Conservation (phyloP, 257 asterid genomes). For the Ilex aquifolium region DNA sequence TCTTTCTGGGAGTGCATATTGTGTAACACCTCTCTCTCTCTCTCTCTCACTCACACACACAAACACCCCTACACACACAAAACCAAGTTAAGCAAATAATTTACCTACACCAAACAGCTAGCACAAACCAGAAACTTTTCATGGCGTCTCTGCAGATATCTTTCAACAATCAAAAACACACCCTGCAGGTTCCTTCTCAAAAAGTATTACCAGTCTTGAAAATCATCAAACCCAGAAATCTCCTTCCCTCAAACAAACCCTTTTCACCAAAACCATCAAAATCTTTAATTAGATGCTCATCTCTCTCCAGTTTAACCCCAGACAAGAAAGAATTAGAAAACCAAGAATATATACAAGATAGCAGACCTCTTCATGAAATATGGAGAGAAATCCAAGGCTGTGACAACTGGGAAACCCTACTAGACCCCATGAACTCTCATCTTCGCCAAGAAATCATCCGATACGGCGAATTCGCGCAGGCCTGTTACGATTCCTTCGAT, state of each 20-base stretch:
- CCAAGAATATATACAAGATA: slow-evolving; percentile 19
- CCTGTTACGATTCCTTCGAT: slow-evolving; percentile 80
- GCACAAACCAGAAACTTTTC: not conserved
- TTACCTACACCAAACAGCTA: no score
- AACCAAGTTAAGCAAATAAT: no score
- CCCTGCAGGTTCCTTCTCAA: slow-evolving; percentile 2
- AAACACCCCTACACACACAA: no score
- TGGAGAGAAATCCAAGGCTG: slow-evolving; percentile 63
- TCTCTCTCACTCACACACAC: no score
- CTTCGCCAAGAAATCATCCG: slow-evolving; percentile 56
- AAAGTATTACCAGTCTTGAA: slow-evolving; percentile 7
- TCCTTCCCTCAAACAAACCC: slow-evolving; percentile 11
- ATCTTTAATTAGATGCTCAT: slow-evolving; percentile 16
- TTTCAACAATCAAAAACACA: slow-evolving; percentile 21
- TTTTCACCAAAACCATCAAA: not conserved
- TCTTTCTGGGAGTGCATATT: no score
- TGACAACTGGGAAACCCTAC: slow-evolving; percentile 43
- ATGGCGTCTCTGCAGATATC: slow-evolving; percentile 41
- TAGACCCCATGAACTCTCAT: slow-evolving; percentile 66
- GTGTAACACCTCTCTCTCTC: no score
- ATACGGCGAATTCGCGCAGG: slow-evolving; percentile 71
- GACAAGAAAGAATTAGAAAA: slow-evolving; percentile 19
- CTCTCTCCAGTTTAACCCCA: slow-evolving; percentile 28
- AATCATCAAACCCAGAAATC: slow-evolving; percentile 7
- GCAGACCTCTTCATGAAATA: slow-evolving; percentile 33